These are phyloP conservation scores for Populus alba DNA, from an alignment of 345 rosid species.

Conservation along the genomic window DNA sequence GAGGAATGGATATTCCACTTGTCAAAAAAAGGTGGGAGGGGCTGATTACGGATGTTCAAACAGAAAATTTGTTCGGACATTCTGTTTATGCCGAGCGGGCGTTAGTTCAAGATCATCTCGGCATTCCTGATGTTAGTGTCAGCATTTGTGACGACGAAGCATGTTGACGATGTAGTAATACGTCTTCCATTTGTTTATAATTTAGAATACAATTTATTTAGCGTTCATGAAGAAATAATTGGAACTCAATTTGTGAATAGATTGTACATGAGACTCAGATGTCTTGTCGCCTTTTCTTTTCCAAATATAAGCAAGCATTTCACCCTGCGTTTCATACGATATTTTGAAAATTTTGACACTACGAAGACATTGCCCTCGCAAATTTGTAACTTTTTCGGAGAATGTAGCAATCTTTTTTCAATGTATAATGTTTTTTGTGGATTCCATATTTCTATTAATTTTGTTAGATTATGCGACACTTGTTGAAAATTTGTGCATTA, in stretches of 20 bases:
- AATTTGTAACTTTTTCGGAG: background rate
- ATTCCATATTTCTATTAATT: too few relatives aligned
- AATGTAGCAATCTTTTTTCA: too few relatives aligned
- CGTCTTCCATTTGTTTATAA: slow-evolving; percentile 1
- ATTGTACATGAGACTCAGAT: background rate
- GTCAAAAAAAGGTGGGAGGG: background rate
- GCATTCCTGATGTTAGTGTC: background rate
- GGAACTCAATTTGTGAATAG: slow-evolving; percentile 6
- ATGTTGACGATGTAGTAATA: background rate
- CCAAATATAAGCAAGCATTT: background rate
- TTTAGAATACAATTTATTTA: slow-evolving; percentile 6
- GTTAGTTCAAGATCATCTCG: slow-evolving; percentile 1
- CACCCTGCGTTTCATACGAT: background rate
- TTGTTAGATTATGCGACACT: too few relatives aligned
- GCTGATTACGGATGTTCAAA: background rate
- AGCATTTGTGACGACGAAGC: background rate
- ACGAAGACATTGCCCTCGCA: background rate
- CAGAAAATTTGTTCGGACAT: slow-evolving; percentile 12
- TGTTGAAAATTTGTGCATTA: too few relatives aligned
- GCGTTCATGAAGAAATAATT: slow-evolving; percentile 4
- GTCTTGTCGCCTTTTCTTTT: background rate
- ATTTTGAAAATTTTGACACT: background rate
- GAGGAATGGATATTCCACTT: background rate
- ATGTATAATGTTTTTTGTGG: too few relatives aligned
- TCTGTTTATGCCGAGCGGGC: background rate